Base-by-base conservation (phyloP, 2,329 filamentous ascomycete genomes). In the Amphichorda felina region DNA sequence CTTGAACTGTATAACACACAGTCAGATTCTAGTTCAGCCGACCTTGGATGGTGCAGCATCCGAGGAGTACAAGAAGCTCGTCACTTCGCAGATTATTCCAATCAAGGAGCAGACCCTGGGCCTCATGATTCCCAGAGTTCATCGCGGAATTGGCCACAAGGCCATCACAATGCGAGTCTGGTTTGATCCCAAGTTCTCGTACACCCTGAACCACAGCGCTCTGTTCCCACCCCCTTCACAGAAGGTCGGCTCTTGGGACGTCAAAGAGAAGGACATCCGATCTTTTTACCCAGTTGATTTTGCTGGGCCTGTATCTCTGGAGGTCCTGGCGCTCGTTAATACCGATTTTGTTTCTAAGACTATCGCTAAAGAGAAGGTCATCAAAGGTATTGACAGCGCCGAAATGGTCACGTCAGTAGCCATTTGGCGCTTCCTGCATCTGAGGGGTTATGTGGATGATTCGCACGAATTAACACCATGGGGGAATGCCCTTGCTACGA, bases 341-440 rank as follows among this genome's bases (percentile, higher is more conserved):
- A 53, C 70, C 3, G 71, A 79, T 1, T 89, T 93, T 50, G 73
- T 74, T 3, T 65, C 76, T 37, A 75, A 75, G 45, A 85, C 84
- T 0, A 67, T 84, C 35, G 64, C 72, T 17, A 72, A 68, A 37
- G 75, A 70, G 43, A 68, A 64, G 47, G 51, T 59, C 11, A 76
- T 67, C 26, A 74, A 69, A 40, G 73, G 79, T n/a, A 73, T 80
- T 42, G 70, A 81, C 33, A 67, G 66, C 16, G 53, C 59, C 13
- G 82, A 91, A 48, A 71, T 89, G 37, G 62, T 86, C 37, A 59
- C 68, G 7, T 74, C 74, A 14, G 84, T 94, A 47, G 75, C 80
- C 6, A 70, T 89, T 39, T 95, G 86, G 82, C 76, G 87, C 37
- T 91, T 95, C 57, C 68, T 98, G 16, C 85, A 94, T 51, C 68